Conservation (phyloP, 441 rosid genomes). For the Adansonia madagascariensis region DNA sequence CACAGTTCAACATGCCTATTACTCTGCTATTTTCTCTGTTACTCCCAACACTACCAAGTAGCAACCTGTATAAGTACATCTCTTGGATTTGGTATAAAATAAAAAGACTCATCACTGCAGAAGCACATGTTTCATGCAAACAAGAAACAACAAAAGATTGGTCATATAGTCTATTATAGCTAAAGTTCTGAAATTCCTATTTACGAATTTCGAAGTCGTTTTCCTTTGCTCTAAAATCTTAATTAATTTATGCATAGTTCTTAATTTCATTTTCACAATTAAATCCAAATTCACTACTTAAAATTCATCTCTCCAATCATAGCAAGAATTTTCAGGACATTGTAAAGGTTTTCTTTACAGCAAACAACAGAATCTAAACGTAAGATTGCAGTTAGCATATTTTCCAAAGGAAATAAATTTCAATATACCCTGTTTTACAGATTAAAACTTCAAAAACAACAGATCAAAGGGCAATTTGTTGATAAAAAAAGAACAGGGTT, state of each 20-base stretch:
- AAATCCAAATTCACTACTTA: neutral
- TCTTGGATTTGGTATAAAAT: neutral
- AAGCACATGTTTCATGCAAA: slow-evolving; percentile 5
- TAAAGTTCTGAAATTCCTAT: neutral
- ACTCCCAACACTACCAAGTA: neutral
- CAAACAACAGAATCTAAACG: slow-evolving; percentile 17
- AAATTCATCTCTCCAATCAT: neutral
- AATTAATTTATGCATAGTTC: too few species aligned
- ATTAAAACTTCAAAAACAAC: neutral
- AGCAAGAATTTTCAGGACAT: neutral
- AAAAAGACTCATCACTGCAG: neutral
- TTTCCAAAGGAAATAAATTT: neutral
- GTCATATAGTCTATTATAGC: neutral
- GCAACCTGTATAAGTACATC: neutral
- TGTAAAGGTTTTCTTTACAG: neutral
- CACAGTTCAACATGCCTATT: neutral
- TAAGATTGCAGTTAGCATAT: neutral
- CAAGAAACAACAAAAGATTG: neutral
- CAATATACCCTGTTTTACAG: neutral
- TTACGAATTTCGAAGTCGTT: too few species aligned
- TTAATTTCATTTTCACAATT: too few species aligned
- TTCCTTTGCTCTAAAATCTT: too few species aligned
- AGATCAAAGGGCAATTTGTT: neutral
- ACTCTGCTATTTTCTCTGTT: too few species aligned
- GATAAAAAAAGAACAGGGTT: neutral